Percentiles rank a stretch among this genome's conserved stretches.
These are phyloP conservation scores for Annona squamosa DNA, from an alignment of 164 flowering plant genomes.

Conservation along the genomic window DNA sequence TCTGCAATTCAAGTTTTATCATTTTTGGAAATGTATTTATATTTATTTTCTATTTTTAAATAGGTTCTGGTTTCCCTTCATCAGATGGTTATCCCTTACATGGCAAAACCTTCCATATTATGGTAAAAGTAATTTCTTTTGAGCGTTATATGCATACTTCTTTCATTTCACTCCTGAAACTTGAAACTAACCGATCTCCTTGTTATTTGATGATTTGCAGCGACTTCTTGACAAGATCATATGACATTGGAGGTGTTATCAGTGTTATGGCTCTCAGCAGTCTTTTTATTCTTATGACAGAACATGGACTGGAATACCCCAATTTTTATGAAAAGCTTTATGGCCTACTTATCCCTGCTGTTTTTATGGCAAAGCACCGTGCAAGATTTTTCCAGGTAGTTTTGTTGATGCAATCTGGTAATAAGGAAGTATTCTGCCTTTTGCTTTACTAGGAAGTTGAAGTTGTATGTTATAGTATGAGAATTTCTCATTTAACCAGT, in stretches of 20 bases:
- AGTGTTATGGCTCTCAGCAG: conserved; percentile 98
- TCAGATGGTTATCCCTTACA: conserved; percentile 67
- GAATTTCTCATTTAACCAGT: background rate
- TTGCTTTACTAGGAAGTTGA: background rate
- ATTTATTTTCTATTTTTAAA: background rate
- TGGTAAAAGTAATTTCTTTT: conserved; percentile 34
- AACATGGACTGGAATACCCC: conserved; percentile 89
- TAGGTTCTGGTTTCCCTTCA: conserved; percentile 84
- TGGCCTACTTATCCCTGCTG: conserved; percentile 66
- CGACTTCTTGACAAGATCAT: conserved; percentile 91
- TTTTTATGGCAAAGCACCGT: conserved; percentile 84
- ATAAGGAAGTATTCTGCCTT: background rate
- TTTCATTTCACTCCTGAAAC: background rate
- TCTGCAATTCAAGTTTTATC: too few relatives aligned
- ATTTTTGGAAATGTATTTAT: too few relatives aligned
- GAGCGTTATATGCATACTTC: background rate
- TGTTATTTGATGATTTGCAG: conserved; percentile 39
- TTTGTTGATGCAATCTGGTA: background rate
- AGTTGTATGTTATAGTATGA: background rate
- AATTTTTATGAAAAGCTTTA: conserved; percentile 91
- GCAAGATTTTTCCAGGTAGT: conserved; percentile 81
- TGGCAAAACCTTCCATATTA: conserved; percentile 72
- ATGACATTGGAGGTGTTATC: conserved; percentile 92
- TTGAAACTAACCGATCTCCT: conserved; percentile 10
- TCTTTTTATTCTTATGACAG: conserved; percentile 80